Percentiles rank a stretch among this genome's conserved stretches.
phyloP scores from a whole-genome alignment of 352 stramenopile genomes.

The Peronosclerospora sorghi region DNA sequence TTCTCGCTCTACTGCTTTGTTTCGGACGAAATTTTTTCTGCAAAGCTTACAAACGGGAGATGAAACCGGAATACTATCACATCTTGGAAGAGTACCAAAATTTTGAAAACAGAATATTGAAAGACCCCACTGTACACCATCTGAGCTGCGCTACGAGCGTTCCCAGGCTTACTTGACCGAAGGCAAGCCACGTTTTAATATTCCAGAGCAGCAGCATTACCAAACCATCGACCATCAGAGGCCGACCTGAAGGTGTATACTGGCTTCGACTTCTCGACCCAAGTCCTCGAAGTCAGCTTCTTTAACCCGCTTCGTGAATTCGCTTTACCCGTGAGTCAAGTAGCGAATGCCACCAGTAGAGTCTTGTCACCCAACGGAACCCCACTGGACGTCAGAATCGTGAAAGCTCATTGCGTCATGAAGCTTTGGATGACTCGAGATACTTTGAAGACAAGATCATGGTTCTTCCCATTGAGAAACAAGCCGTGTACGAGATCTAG shows the following conservation, averaged over 20 bases:
- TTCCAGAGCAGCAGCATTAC: constrained; percentile 29
- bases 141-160: constrained; percentile 50
- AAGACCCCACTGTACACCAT: constrained; percentile 49
- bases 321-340: constrained; percentile 53
- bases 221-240: constrained; percentile 10
- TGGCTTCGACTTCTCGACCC: constrained; percentile 76
- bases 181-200: constrained; percentile 50
- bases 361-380: constrained; percentile 18
- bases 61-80: constrained; percentile 81
- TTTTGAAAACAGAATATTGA: constrained; percentile 24
- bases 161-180: constrained; percentile 58
- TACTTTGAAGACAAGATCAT: constrained; percentile 60
- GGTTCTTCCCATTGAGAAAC: constrained; percentile 43
- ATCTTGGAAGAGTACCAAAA: constrained; percentile 71
- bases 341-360: constrained; percentile 28
- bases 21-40: no score
- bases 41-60: constrained; percentile 80
- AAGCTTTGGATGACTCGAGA: constrained; percentile 15
- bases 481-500: constrained; percentile 74
- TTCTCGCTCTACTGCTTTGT: constrained; percentile 64
- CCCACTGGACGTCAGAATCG: constrained; percentile 20
- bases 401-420: constrained; percentile 13
- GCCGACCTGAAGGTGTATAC: constrained; percentile 50
- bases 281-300: constrained; percentile 67
- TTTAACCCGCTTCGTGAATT: constrained; percentile 67